phyloP scores from a whole-genome alignment of 805 yeast genomes.

The Candida boidinii region DNA sequence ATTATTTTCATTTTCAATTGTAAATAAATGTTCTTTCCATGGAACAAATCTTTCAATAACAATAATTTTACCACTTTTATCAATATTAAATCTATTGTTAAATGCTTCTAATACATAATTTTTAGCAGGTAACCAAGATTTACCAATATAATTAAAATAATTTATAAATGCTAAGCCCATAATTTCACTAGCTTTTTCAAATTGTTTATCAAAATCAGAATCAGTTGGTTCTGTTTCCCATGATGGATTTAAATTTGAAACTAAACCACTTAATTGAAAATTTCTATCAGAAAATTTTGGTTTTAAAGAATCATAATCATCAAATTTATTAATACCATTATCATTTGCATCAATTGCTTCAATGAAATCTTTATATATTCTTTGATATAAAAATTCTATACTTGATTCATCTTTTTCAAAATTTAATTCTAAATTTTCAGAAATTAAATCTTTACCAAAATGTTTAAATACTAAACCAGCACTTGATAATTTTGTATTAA shows the following conservation, averaged over 20 bases:
- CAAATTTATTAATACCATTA: slow-evolving; percentile 77
- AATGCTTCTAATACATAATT: slow-evolving; percentile 67
- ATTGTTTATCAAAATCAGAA: slow-evolving; percentile 56
- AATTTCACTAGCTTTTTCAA: slow-evolving; percentile 61
- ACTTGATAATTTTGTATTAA: slow-evolving; percentile 74
- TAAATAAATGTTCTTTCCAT: slow-evolving; percentile 90
- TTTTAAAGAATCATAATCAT: slow-evolving; percentile 36
- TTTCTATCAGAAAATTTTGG: slow-evolving; percentile 65
- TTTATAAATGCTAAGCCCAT: slow-evolving; percentile 79
- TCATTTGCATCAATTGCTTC: slow-evolving; percentile 95
- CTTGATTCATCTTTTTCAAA: slow-evolving; percentile 25
- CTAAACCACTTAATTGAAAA: slow-evolving; percentile 70
- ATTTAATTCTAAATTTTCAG: slow-evolving; percentile 37
- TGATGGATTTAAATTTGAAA: slow-evolving; percentile 73
- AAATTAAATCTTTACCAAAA: slow-evolving; percentile 64
- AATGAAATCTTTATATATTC: slow-evolving; percentile 77
- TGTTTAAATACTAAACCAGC: slow-evolving; percentile 93
- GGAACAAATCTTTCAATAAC: slow-evolving; percentile 75
- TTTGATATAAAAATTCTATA: slow-evolving; percentile 60
- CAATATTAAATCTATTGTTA: slow-evolving; percentile 47
- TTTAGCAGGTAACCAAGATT: slow-evolving; percentile 89
- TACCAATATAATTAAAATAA: slow-evolving; percentile 61
- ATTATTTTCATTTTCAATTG: slow-evolving; percentile 53
- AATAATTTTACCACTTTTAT: slow-evolving; percentile 64
- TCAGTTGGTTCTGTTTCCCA: slow-evolving; percentile 71